Conservation (phyloP, 2,329 filamentous ascomycete species). For the Penicillium sp. region DNA sequence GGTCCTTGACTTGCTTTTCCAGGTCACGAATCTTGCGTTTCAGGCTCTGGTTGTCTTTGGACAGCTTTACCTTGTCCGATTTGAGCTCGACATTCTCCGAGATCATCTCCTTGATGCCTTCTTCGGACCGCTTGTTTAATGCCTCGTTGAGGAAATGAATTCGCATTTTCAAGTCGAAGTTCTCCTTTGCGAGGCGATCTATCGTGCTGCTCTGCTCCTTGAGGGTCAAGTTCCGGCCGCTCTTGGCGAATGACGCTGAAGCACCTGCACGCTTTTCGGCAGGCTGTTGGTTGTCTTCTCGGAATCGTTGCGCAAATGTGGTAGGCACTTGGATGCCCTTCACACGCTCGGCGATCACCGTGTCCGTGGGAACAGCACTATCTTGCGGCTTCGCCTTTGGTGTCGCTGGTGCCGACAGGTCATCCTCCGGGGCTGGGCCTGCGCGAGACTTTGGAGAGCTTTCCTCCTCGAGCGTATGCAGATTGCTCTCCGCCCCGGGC, state of each 20-base stretch:
- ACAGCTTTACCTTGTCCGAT: constrained; percentile 81
- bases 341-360: constrained; percentile 82
- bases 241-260: constrained; percentile 55
- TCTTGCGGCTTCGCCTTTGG: constrained; percentile 64
- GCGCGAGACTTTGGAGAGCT: constrained; percentile 35
- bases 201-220: constrained; percentile 99
- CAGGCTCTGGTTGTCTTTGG: constrained; percentile 85
- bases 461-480: constrained; percentile 63
- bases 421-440: constrained; percentile 43
- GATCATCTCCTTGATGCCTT: constrained; percentile 97
- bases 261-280: constrained; percentile 60
- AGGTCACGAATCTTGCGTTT: constrained; percentile 81
- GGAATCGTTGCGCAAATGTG: constrained; percentile 82
- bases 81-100: constrained; percentile 95
- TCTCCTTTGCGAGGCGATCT: constrained; percentile 93
- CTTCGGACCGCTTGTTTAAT: constrained; percentile 88
- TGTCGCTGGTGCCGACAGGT: constrained; percentile 64
- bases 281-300: constrained; percentile 65
- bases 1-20: constrained; percentile 72
- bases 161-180: constrained; percentile 95
- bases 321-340: constrained; percentile 89
- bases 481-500: constrained; percentile 46
- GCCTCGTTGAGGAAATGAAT: constrained; percentile 96
- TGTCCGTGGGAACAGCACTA: constrained; percentile 74
- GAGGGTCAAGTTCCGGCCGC: constrained; percentile 75